Evolutionary conservation across 495 filamentous ascomycete species (phyloP).

Genomic region (Talaromyces stipitatus): DNA sequence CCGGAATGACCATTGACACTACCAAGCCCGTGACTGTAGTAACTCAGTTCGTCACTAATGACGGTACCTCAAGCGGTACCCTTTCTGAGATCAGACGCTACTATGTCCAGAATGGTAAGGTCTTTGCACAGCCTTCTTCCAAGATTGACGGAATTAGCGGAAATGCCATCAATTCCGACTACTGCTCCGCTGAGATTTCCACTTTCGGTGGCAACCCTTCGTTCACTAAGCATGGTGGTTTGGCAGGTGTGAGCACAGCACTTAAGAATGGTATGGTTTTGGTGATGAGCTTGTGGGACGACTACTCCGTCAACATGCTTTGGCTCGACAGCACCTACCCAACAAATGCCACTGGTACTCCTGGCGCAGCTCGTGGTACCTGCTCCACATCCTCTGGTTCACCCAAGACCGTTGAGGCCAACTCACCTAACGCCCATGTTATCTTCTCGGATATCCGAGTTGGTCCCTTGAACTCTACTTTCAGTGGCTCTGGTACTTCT

Average conservation of each 20-base stretch:
- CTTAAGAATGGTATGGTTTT: slow-evolving; percentile 59
- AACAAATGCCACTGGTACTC: slow-evolving; percentile 40
- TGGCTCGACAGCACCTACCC: slow-evolving; percentile 81
- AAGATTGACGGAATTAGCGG: slow-evolving; percentile 45
- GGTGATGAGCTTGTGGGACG: slow-evolving; percentile 75
- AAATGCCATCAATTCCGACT: slow-evolving; percentile 52
- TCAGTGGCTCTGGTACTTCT: slow-evolving; percentile 15
- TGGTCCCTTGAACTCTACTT: slow-evolving; percentile 59
- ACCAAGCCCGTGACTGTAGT: slow-evolving; percentile 56
- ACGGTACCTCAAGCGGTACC: slow-evolving; percentile 44
- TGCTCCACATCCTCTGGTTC: slow-evolving; percentile 56
- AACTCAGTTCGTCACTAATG: slow-evolving; percentile 60
- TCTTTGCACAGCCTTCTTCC: slow-evolving; percentile 50
- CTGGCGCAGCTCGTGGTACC: slow-evolving; percentile 63
- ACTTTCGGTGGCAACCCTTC: slow-evolving; percentile 53
- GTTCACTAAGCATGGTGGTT: slow-evolving; percentile 54
- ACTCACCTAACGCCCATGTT: slow-evolving; percentile 48
- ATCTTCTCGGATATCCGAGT: slow-evolving; percentile 62
- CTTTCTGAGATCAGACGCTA: slow-evolving; percentile 60
- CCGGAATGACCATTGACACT: slow-evolving; percentile 55
- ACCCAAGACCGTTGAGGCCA: slow-evolving; percentile 50
- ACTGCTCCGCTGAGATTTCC: slow-evolving; percentile 52
- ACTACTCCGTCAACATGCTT: slow-evolving; percentile 70
- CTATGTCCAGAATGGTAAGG: slow-evolving; percentile 62
- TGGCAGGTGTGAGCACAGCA: slow-evolving; percentile 48